phyloP scores from a whole-genome alignment of 768 basidiomycete species.

The Fistulinella prunicolor region DNA sequence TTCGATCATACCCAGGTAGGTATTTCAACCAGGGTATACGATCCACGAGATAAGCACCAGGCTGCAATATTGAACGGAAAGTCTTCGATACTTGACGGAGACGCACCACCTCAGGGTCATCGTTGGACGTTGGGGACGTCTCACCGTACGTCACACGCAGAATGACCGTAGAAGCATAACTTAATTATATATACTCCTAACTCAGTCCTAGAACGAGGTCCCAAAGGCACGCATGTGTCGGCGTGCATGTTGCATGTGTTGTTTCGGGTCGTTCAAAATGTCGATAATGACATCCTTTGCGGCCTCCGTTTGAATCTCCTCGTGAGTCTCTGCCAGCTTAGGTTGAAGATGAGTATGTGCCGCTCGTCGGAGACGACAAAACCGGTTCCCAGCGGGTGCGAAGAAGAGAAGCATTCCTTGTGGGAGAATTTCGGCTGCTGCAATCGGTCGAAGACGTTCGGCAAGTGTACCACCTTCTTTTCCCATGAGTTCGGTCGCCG shows the following conservation, averaged over 20 bases:
- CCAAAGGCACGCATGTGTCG: slow-evolving; percentile 5
- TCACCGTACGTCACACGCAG: slow-evolving; percentile 28
- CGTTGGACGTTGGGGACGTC: slow-evolving; percentile 14
- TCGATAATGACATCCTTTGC: slow-evolving; percentile 17
- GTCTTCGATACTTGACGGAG: slow-evolving; percentile 20
- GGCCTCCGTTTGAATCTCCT: slow-evolving; percentile 40
- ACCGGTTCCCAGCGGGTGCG: slow-evolving; percentile 47
- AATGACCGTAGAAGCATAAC: slow-evolving; percentile 23
- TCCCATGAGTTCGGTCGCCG: slow-evolving; percentile 59
- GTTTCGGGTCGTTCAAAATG: slow-evolving; percentile 15
- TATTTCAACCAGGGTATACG: slow-evolving; percentile 34
- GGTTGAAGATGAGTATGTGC: slow-evolving; percentile 53
- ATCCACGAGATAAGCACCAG: slow-evolving; percentile 34
- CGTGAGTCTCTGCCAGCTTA: slow-evolving; percentile 43
- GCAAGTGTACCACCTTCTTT: slow-evolving; percentile 49
- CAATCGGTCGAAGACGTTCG: slow-evolving; percentile 48
- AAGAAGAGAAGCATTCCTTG: slow-evolving; percentile 53
- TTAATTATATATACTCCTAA: background rate
- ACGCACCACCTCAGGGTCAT: slow-evolving; percentile 13
- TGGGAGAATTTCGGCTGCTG: slow-evolving; percentile 52
- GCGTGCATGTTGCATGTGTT: slow-evolving; percentile 9
- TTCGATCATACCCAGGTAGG: slow-evolving; percentile 54
- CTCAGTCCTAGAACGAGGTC: background rate
- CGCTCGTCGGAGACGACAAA: slow-evolving; percentile 53
- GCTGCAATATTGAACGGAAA: slow-evolving; percentile 30